These are phyloP conservation scores for Ciborinia camelliae DNA, from an alignment of 2,329 filamentous ascomycete genomes.

Conservation along the genomic window DNA sequence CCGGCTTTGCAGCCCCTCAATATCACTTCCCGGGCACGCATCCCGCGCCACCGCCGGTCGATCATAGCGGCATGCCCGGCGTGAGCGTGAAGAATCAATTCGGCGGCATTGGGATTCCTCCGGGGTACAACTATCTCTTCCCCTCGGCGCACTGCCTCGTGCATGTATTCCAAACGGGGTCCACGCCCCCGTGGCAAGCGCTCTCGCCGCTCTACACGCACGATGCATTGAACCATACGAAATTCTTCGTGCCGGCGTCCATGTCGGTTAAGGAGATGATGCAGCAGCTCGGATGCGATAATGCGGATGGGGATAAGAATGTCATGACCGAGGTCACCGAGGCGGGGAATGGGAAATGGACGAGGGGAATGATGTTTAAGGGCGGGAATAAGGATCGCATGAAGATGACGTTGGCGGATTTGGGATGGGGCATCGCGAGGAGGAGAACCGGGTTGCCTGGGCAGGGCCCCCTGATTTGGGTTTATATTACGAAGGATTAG, in stretches of 20 bases:
- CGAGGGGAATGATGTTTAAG: constrained; percentile 50
- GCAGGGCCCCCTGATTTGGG: constrained; percentile 54
- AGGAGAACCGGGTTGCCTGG: constrained; percentile 43
- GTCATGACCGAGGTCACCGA: constrained; percentile 54
- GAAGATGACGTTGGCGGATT: constrained; percentile 49
- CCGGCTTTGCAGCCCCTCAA: constrained; percentile 9
- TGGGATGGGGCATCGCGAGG: constrained; percentile 57
- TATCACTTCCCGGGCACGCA: constrained; percentile 5
- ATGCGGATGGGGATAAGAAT: constrained; percentile 51
- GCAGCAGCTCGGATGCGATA: constrained; percentile 55
- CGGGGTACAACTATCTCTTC: constrained; percentile 63
- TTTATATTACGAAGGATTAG: constrained; percentile 54
- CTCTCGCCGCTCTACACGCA: constrained; percentile 40
- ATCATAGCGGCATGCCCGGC: constrained; percentile 44
- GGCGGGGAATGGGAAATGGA: constrained; percentile 57
- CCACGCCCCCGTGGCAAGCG: constrained; percentile 49
- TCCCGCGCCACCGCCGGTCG: constrained; percentile 17
- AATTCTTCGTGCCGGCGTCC: constrained; percentile 48
- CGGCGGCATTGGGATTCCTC: constrained; percentile 56
- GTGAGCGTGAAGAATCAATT: constrained; percentile 55
- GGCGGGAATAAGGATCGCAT: constrained; percentile 50
- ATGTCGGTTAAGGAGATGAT: constrained; percentile 56
- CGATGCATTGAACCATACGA: constrained; percentile 48
- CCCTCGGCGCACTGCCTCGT: constrained; percentile 55
- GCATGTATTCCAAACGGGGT: constrained; percentile 51